These are phyloP conservation scores for Suhomyces taliae DNA, from an alignment of 1,139 yeast species.

Conservation along the genomic window DNA sequence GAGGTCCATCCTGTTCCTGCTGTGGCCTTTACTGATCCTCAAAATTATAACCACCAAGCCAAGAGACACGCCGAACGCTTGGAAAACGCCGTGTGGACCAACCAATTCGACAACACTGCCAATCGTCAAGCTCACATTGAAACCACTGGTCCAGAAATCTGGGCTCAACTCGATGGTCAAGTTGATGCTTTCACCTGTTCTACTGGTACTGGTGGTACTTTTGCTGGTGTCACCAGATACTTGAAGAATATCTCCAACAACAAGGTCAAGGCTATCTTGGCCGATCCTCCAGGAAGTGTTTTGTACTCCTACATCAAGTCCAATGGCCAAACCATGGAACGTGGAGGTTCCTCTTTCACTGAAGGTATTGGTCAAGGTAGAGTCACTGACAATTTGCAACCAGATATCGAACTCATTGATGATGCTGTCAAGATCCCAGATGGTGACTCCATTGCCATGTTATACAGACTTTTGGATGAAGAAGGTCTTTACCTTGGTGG, in stretches of 20 bases:
- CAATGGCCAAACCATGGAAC: slow-evolving; percentile 58
- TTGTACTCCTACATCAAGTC: slow-evolving; percentile 74
- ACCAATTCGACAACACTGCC: slow-evolving; percentile 84
- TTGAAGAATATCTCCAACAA: slow-evolving; percentile 65
- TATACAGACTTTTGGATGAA: slow-evolving; percentile 77
- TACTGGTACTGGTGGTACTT: slow-evolving; percentile 90
- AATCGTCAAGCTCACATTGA: slow-evolving; percentile 88
- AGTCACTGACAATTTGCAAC: slow-evolving; percentile 76
- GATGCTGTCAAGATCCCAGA: slow-evolving; percentile 79
- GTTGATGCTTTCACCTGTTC: slow-evolving; percentile 86
- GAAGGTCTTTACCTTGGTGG: slow-evolving; percentile 94
- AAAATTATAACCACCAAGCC: slow-evolving; percentile 84
- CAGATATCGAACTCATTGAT: slow-evolving; percentile 67
- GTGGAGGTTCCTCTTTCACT: slow-evolving; percentile 83
- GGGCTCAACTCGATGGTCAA: slow-evolving; percentile 82
- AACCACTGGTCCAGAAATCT: slow-evolving; percentile 89
- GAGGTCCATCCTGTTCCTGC: slow-evolving; percentile 92
- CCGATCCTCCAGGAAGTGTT: slow-evolving; percentile 94
- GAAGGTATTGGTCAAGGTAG: slow-evolving; percentile 97
- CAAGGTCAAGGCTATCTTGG: slow-evolving; percentile 61
- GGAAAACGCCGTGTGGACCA: slow-evolving; percentile 86
- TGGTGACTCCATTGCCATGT: slow-evolving; percentile 74
- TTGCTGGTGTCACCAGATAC: slow-evolving; percentile 79
- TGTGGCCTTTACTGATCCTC: slow-evolving; percentile 75
- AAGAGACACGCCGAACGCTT: slow-evolving; percentile 73